Evolutionary conservation across 345 rosid genomes (phyloP), one percentile per base, ranked within the genome.

Genomic region (Brassica carinata): DNA sequence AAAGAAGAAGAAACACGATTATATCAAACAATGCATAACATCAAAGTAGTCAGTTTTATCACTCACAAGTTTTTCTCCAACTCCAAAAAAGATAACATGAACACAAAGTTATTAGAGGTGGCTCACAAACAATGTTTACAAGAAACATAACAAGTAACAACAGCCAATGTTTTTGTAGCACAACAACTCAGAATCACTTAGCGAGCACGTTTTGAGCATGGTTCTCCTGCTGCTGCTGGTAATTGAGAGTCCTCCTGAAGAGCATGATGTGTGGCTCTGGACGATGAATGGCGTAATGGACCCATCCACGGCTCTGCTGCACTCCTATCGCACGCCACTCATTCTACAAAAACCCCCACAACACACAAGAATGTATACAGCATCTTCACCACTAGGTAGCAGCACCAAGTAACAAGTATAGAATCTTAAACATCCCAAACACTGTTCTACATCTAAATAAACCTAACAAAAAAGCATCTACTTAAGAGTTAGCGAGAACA

Each of bases 181-280:
- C 45, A 38, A 38, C 45, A 38, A 38, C 10, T 38, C 45, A 38
- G 45, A 38, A 8, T 38, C 45, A 48, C 55, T 48, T 48, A 48
- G 55, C 55, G 15, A 48, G 55, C 2, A 48, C 17, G 55, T 48
- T 48, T 14, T 48, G 55, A 48, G 55, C 55, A 4, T 48, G 55
- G 15, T 48, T 48, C 55, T 48, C 55, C 55, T 48, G 55, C 15
- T 48, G 55, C 55, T 48, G 55, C 55, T 96, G 98, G 55, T 84
- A 90, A 87, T 93, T 96, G 67, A 96, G 84, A 3, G 97, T 86
- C 87, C 97, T 89, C 86, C 98, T 90, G 81, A 93, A 96, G 43
- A 96, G 97, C 99, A 93, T 95, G 78, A 95, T 95, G 75, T 95
- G 99, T 82, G 98, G 99, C 85, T 95, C 99, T 7, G 99, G 99